Evolutionary conservation across 345 rosid genomes (phyloP), one percentile per base, ranked within the genome.

Genomic region (Syzygium oleosum): DNA sequence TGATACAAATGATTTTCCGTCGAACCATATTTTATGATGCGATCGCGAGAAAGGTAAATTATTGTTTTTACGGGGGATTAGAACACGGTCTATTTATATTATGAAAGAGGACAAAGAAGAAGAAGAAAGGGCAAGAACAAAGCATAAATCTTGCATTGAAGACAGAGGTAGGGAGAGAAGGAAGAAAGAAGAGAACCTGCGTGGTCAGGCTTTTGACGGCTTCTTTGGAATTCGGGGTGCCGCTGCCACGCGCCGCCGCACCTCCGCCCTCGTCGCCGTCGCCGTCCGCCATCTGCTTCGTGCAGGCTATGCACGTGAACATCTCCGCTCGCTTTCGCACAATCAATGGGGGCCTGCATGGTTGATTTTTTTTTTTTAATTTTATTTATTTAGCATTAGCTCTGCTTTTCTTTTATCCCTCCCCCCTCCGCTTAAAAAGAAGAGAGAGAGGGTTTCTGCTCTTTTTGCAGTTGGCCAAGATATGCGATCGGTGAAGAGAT

Each of bases 151-250:
- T 34, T 7, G 54, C 59, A 88, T 25, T 14, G 11, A 46, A 34
- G 84, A 52, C 85, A 87, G 86, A 85, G 88, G 85, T 25, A 79
- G 88, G 52, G 58, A 43, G 63, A 38, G 12, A 84, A 53, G 65
- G n/a, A 23, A 31, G 9, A 80, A 25, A 86, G 38, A 77, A 49
- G 89, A 34, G 89, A 84, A 98, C 99, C 99, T 98, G 99, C 52
- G 97, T 87, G 84, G 99, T 98, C 86, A 98, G 96, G 99, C 98
- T 96, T 93, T 96, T 98, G 96, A 96, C 99, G 94, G 99, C 96
- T 91, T 98, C 99, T 91, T 94, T 98, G 27, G 98, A 91, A 88
- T 90, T 95, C 46, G 98, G 98, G 85, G 99, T 95, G 54, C 92
- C 88, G 49, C 92, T 90, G 16, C 96, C 98, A 92, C 99, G 97